Percentiles rank a stretch among this genome's conserved stretches.
Evolutionary conservation across 2,329 filamentous ascomycete genomes (phyloP).

Genomic region (Cordyceps militaris): DNA sequence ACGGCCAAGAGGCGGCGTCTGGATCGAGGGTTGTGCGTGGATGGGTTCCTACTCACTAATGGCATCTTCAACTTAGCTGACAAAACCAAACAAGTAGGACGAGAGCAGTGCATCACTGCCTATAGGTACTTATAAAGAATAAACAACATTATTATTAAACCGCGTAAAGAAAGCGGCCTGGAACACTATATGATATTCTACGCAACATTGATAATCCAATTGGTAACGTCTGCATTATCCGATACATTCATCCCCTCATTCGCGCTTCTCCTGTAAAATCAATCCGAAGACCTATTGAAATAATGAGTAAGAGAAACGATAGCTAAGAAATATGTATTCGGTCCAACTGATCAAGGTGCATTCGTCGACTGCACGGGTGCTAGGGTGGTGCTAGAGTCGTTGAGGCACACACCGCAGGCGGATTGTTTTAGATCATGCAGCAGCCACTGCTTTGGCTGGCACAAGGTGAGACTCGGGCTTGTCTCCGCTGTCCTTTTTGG

Average conservation of each 20-base stretch:
- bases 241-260: neutral
- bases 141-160: neutral
- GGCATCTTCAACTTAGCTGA: neutral
- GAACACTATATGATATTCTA: neutral
- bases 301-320: neutral
- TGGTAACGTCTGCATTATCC: neutral
- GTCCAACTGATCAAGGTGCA: neutral
- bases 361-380: neutral
- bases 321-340: no score
- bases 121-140: no score
- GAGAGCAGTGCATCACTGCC: no score
- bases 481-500: neutral
- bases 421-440: neutral
- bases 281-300: neutral
- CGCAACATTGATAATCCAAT: constrained; percentile 7
- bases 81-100: neutral
- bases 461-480: neutral
- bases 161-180: neutral
- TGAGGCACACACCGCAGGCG: neutral
- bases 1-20: neutral
- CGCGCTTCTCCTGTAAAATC: neutral
- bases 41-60: neutral
- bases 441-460: neutral
- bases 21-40: neutral
- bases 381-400: neutral